These are phyloP conservation scores for Aspergillus uvarum DNA, from an alignment of 2,329 filamentous ascomycete genomes.

Conservation along the genomic window DNA sequence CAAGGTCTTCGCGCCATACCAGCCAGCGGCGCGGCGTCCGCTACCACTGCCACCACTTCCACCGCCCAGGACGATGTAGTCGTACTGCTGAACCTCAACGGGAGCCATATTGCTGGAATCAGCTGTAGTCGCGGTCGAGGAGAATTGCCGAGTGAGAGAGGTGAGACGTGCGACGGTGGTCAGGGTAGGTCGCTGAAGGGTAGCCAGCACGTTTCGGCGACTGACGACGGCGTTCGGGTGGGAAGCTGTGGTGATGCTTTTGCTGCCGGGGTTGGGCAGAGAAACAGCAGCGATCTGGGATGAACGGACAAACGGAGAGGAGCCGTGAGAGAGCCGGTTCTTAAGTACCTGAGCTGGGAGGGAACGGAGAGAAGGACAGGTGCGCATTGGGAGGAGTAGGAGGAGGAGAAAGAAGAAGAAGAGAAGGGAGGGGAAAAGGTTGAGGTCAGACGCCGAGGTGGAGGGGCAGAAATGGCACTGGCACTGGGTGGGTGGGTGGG, in stretches of 20 bases:
- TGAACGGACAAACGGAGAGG: conserved; percentile 3
- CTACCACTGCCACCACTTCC: conserved; percentile 54
- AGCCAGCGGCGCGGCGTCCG: conserved; percentile 51
- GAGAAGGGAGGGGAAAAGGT: neutral
- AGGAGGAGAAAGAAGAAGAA: conserved; percentile 2
- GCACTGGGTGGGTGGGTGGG: neutral
- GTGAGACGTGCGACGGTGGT: conserved; percentile 34
- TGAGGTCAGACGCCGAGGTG: neutral
- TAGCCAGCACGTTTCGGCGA: conserved; percentile 25
- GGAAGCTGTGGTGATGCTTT: conserved; percentile 15
- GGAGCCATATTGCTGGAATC: conserved; percentile 47
- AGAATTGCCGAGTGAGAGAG: conserved; percentile 44
- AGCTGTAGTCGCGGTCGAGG: conserved; percentile 26
- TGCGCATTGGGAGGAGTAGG: conserved; percentile 21
- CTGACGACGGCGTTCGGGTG: neutral
- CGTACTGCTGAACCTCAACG: conserved; percentile 48
- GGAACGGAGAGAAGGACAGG: conserved; percentile 19
- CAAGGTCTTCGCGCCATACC: conserved; percentile 53
- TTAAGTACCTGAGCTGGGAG: conserved; percentile 21
- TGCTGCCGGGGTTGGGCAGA: conserved; percentile 11
- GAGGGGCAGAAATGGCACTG: neutral
- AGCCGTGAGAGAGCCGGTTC: conserved; percentile 13
- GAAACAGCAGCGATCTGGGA: conserved; percentile 8
- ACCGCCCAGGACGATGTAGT: conserved; percentile 57
- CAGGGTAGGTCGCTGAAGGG: conserved; percentile 14